Conservation (phyloP, 2,329 filamentous ascomycete species). For the Pezizomycotina sp. region DNA sequence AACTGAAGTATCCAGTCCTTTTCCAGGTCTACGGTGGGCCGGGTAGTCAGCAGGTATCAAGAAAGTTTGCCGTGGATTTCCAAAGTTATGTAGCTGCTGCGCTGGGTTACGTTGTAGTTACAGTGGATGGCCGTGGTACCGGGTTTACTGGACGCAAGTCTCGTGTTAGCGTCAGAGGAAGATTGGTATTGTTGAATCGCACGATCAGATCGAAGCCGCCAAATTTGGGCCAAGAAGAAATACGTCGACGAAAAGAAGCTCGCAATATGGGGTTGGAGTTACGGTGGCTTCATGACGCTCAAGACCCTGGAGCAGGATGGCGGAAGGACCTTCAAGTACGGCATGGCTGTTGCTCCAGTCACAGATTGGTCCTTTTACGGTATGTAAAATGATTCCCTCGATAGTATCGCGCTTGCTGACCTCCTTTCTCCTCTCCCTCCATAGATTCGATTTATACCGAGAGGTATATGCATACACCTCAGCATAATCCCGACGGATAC, state of each 20-base stretch:
- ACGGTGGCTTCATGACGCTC: slow-evolving; percentile 84
- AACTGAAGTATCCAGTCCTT: slow-evolving; percentile 78
- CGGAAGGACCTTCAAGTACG: slow-evolving; percentile 81
- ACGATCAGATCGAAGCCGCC: slow-evolving; percentile 80
- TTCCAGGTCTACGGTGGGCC: slow-evolving; percentile 93
- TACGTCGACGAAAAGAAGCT: slow-evolving; percentile 73
- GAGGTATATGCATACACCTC: slow-evolving; percentile 90
- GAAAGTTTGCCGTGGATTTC: slow-evolving; percentile 70
- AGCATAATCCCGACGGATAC: slow-evolving; percentile 66
- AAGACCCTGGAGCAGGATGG: slow-evolving; percentile 88
- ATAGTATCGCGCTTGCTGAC: neutral
- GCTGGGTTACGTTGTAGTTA: slow-evolving; percentile 85
- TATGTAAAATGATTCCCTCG: slow-evolving; percentile 24
- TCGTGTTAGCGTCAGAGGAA: slow-evolving; percentile 63
- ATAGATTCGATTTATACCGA: slow-evolving; percentile 78
- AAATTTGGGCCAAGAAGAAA: slow-evolving; percentile 63
- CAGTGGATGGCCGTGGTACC: slow-evolving; percentile 83
- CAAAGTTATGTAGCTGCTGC: slow-evolving; percentile 73
- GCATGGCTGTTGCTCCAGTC: slow-evolving; percentile 96
- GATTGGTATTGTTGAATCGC: slow-evolving; percentile 67
- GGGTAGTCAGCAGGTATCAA: slow-evolving; percentile 73
- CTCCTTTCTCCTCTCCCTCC: slow-evolving; percentile 21
- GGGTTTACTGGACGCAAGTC: slow-evolving; percentile 75
- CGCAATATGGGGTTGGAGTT: slow-evolving; percentile 98
- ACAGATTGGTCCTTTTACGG: slow-evolving; percentile 92